Conservation (phyloP, 306 rosid species). For the Mucuna pruriens region DNA sequence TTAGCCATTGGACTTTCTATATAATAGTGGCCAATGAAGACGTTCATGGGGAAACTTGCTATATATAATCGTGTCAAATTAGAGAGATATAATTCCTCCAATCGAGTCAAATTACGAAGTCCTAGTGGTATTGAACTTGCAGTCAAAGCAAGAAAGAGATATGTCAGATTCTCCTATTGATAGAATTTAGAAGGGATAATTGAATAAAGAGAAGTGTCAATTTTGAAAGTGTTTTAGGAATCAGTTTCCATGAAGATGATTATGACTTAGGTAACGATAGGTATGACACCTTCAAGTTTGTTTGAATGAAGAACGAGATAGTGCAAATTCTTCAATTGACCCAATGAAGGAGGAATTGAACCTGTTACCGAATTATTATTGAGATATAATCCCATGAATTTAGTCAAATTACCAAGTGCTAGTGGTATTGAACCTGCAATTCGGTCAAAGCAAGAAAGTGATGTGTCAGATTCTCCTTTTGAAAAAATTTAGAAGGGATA, state of each 20-base stretch:
- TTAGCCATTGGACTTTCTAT: too few species aligned
- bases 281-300: not conserved
- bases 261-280: too few species aligned
- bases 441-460: not conserved
- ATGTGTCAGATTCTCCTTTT: not conserved
- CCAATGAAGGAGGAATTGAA: not conserved
- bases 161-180: not conserved
- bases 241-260: too few species aligned
- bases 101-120: not conserved
- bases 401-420: not conserved
- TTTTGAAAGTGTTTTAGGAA: too few species aligned
- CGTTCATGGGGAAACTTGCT: too few species aligned
- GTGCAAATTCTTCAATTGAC: not conserved
- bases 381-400: not conserved
- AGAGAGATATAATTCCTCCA: too few species aligned
- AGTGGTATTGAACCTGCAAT: not conserved
- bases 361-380: not conserved
- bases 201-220: too few species aligned
- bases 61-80: too few species aligned
- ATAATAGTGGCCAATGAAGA: too few species aligned
- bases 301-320: not conserved
- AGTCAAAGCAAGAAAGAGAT: not conserved
- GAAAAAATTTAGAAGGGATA: not conserved
- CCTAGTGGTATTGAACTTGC: not conserved
- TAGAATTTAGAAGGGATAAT: not conserved